phyloP scores from a whole-genome alignment of 2,329 filamentous ascomycete genomes.

The Helotiales sp. region DNA sequence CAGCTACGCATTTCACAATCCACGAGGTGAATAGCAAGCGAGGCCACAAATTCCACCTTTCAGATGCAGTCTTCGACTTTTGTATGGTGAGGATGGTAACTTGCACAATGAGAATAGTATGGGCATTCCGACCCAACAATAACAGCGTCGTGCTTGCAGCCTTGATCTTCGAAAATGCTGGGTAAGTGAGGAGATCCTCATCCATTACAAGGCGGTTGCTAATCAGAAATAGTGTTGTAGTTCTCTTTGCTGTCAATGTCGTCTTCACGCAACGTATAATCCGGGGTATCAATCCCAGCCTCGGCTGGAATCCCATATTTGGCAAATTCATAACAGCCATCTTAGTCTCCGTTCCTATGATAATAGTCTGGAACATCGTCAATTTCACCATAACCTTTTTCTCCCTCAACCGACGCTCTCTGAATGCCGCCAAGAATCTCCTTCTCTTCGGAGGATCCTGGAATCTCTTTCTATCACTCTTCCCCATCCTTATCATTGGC shows the following conservation, averaged over 20 bases:
- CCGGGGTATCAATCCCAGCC: conserved; percentile 65
- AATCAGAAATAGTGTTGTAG: conserved; percentile 48
- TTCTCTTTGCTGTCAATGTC: conserved; percentile 77
- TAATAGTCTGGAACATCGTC: conserved; percentile 65
- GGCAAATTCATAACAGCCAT: conserved; percentile 54
- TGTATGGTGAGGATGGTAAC: conserved; percentile 54
- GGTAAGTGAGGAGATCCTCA: too few relatives aligned
- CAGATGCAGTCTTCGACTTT: conserved; percentile 57
- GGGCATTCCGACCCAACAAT: conserved; percentile 51
- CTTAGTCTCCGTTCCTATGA: conserved; percentile 55
- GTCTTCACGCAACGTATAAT: conserved; percentile 74
- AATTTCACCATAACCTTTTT: conserved; percentile 64
- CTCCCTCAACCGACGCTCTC: conserved; percentile 53
- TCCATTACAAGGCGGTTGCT: too few relatives aligned
- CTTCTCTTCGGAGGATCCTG: conserved; percentile 15
- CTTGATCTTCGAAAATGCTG: conserved; percentile 23
- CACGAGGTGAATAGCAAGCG: conserved; percentile 51
- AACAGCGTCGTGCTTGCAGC: conserved; percentile 20
- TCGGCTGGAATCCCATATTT: conserved; percentile 65
- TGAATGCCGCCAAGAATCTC: conserved; percentile 41
- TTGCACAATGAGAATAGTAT: conserved; percentile 48
- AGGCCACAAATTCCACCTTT: conserved; percentile 60
- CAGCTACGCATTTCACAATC: conserved; percentile 60
- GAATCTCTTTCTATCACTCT: conserved; percentile 44
- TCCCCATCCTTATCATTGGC: conserved; percentile 65